These are phyloP conservation scores for Metschnikowia santaceciliae DNA, from an alignment of 805 yeast species.

Conservation along the genomic window DNA sequence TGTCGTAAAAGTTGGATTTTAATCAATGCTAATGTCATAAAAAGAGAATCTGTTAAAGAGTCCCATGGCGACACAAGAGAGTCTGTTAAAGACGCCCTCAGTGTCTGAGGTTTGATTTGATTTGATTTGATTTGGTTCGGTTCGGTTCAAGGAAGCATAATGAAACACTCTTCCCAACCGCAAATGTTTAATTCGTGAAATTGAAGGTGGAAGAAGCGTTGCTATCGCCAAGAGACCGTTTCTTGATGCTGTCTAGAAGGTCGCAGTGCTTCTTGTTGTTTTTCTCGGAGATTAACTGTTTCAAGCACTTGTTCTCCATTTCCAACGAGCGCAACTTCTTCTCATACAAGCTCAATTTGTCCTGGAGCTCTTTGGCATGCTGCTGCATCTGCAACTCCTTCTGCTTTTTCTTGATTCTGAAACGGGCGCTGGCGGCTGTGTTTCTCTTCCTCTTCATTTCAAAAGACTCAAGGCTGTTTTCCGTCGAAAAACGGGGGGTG, in stretches of 20 bases:
- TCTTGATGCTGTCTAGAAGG: slow-evolving; percentile 26
- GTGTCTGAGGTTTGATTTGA: not conserved
- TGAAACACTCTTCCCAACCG: not conserved
- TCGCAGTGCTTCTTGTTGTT: slow-evolving; percentile 38
- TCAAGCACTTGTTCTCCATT: slow-evolving; percentile 86
- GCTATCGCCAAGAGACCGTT: slow-evolving; percentile 19
- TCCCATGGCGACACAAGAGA: not conserved
- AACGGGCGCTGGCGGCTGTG: slow-evolving; percentile 93
- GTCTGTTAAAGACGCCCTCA: slow-evolving; percentile 2
- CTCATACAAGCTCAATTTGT: slow-evolving; percentile 61
- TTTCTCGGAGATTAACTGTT: slow-evolving; percentile 79
- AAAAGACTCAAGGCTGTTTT: slow-evolving; percentile 1
- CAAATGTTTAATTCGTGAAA: not conserved
- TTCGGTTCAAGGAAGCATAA: too few relatives aligned
- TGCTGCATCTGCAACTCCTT: slow-evolving; percentile 90
- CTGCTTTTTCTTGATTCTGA: slow-evolving; percentile 85
- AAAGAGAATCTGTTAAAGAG: slow-evolving; percentile 4
- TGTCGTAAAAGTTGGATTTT: slow-evolving; percentile 36
- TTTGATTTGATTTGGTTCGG: too few relatives aligned
- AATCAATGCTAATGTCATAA: slow-evolving; percentile 20
- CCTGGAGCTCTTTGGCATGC: slow-evolving; percentile 67
- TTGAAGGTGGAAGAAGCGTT: not conserved
- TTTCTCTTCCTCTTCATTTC: slow-evolving; percentile 79
- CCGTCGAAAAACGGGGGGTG: not conserved
- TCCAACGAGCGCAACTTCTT: slow-evolving; percentile 76